Evolutionary conservation across 2,329 filamentous ascomycete species (phyloP).

Genomic region (Leptographium lundbergii): DNA sequence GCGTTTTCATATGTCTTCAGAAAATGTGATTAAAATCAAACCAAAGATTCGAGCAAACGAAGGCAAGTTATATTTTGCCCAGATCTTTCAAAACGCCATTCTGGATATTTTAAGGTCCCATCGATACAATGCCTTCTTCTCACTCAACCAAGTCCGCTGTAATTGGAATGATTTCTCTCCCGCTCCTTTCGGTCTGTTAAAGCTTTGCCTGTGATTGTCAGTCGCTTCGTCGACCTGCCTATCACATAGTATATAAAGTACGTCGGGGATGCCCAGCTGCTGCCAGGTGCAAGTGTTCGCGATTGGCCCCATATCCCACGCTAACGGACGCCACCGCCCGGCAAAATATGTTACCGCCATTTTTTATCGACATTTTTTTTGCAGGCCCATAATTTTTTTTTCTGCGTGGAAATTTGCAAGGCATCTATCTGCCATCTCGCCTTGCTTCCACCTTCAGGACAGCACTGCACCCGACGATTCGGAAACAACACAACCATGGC

Average conservation of each 20-base stretch:
- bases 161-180: too few relatives aligned
- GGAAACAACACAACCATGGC: slow-evolving; percentile 45
- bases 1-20: too few relatives aligned
- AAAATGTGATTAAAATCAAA: too few relatives aligned
- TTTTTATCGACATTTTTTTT: background rate
- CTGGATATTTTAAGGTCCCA: too few relatives aligned
- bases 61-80: too few relatives aligned
- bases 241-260: background rate
- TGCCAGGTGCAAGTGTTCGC: background rate
- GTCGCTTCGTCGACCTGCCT: background rate
- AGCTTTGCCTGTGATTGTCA: too few relatives aligned
- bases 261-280: background rate
- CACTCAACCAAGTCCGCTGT: too few relatives aligned
- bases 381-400: background rate
- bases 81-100: too few relatives aligned
- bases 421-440: background rate
- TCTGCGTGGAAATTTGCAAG: background rate
- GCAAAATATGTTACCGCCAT: background rate
- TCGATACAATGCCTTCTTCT: too few relatives aligned
- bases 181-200: too few relatives aligned
- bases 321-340: background rate
- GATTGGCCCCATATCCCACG: background rate
- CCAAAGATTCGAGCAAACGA: too few relatives aligned
- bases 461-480: slow-evolving; percentile 5
- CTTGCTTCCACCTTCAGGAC: background rate